A percentile compares a stretch with the other conserved stretches of the same genome.
These are phyloP conservation scores for Penicillium corylophilum DNA, from an alignment of 2,329 filamentous ascomycete species.

Conservation along the genomic window DNA sequence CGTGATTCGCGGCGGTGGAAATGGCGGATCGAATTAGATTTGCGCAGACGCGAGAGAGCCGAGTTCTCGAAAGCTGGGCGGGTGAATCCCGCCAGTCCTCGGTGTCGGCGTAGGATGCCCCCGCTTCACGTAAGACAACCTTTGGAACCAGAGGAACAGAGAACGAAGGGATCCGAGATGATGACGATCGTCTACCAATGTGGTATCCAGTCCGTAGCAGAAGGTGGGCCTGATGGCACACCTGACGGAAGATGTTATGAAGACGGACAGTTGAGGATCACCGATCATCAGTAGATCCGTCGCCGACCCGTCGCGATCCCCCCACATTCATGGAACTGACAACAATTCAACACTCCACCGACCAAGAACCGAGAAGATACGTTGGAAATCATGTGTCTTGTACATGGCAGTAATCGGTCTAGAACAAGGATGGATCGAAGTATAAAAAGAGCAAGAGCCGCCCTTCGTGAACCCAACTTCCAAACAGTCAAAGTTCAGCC, in stretches of 20 bases:
- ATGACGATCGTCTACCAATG: neutral
- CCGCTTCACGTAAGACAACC: neutral
- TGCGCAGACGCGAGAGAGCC: neutral
- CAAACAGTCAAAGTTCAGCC: neutral
- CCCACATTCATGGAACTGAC: slow-evolving; percentile 5
- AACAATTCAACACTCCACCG: neutral
- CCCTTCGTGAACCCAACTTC: neutral
- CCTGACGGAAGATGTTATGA: neutral
- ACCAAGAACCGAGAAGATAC: neutral
- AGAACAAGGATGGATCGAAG: neutral
- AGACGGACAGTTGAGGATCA: neutral
- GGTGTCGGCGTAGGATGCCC: neutral
- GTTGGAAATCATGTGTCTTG: neutral
- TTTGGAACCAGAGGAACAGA: too few species aligned
- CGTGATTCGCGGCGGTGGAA: slow-evolving; percentile 7
- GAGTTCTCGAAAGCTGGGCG: neutral
- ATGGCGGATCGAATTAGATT: neutral
- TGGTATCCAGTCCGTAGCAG: neutral
- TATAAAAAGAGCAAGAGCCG: neutral
- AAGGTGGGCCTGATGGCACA: neutral
- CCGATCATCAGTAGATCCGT: neutral
- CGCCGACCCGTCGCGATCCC: slow-evolving; percentile 20
- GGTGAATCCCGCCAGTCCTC: slow-evolving; percentile 1
- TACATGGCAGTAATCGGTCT: neutral
- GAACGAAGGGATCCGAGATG: neutral